Conservation (phyloP, 306 rosid species). For the Trichosanthes cucumerina region DNA sequence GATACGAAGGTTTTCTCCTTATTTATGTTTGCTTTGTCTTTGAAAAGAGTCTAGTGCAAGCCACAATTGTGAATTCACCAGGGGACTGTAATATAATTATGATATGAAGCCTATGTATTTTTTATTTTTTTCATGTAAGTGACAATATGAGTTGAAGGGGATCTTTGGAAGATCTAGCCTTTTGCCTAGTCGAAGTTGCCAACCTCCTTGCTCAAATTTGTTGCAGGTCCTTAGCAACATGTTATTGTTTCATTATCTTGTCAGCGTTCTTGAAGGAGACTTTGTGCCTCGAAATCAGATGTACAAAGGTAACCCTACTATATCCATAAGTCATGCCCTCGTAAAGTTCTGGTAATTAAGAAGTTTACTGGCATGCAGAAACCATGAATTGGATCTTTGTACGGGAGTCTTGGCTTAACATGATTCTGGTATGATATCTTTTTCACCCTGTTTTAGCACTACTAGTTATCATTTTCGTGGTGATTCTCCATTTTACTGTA, state of each 20-base stretch:
- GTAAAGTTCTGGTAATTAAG: conserved; percentile 12
- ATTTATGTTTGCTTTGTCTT: not conserved
- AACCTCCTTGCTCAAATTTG: conserved; percentile 13
- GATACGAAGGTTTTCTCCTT: conserved; percentile 38
- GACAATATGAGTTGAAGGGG: not conserved
- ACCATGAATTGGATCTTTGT: conserved; percentile 50
- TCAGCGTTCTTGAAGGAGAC: conserved; percentile 60
- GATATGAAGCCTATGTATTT: too few species aligned
- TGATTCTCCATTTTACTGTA: not conserved
- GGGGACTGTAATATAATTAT: not conserved
- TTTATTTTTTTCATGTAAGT: not conserved
- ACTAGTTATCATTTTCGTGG: not conserved
- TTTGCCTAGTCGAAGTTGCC: not conserved
- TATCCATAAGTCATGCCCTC: conserved; percentile 10
- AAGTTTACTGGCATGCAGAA: conserved; percentile 36
- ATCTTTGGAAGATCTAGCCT: not conserved
- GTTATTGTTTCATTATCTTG: conserved; percentile 72
- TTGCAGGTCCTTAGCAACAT: conserved; percentile 50
- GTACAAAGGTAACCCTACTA: conserved; percentile 32
- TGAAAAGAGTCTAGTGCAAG: not conserved
- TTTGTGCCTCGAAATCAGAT: conserved; percentile 50
- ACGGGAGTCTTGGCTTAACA: conserved; percentile 71
- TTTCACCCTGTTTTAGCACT: not conserved
- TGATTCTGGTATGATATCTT: conserved; percentile 46
- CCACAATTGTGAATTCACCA: not conserved